Evolutionary conservation across 345 rosid genomes (phyloP), one percentile per base, ranked within the genome.

Genomic region (Lumnitzera racemosa): DNA sequence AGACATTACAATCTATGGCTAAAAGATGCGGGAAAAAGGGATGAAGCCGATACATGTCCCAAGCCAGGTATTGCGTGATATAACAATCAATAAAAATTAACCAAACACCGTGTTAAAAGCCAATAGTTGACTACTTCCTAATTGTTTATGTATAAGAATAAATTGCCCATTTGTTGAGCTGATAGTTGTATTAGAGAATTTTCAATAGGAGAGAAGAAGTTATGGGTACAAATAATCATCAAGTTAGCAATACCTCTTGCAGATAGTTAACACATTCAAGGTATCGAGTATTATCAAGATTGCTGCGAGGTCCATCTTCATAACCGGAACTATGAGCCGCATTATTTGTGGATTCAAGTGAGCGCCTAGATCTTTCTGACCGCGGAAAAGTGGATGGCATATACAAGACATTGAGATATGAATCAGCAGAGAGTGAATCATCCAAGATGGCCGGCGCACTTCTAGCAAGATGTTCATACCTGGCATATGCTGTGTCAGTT

Each of bases 381-480:
- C 96, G 96, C 55, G 98, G 98, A 64, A 87, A 89, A 41, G 96
- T 92, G 49, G 98, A 81, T 63, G 98, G 98, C 89, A 92, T 92
- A 80, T 89, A 80, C 31, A 92, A 73, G 53, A 92, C 90, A 80
- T 89, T 89, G 49, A 89, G 86, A 74, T 92, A 92, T 57, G 98
- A 92, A 83, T 92, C 98, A 54, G 98, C 94, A 63, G 98, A 92
- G 61, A 89, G 87, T 36, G 97, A 89, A 73, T 92, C 98, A 52
- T 89, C 96, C 89, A 92, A 83, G 75, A 92, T 87, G 58, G 96
- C 88, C 9, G 98, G 98, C 48, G 98, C 96, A 67, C 96, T 89
- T 76, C 74, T 89, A 52, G 98, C 96, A 82, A 92, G 80, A 82
- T 92, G 98, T 54, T 87, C 98, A 73, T 87, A 89, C 96, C 98